Conservation (phyloP, 345 rosid genomes). For the Mallotus nudiflorus region DNA sequence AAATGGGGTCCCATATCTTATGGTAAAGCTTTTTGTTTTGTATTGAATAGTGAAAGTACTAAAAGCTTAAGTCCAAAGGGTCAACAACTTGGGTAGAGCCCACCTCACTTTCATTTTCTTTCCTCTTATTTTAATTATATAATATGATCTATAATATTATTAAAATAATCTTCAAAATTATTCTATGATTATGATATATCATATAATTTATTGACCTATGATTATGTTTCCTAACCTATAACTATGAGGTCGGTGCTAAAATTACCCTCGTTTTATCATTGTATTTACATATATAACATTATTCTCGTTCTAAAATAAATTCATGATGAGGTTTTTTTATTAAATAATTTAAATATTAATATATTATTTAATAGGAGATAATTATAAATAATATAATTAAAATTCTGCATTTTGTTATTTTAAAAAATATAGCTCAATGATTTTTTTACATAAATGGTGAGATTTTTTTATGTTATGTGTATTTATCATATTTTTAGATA, state of each 20-base stretch:
- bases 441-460: no score
- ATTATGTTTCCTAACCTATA: not conserved
- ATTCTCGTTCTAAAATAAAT: no score
- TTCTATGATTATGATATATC: not conserved
- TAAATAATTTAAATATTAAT: no score
- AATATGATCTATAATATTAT: not conserved
- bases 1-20: constrained; percentile 10
- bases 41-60: not conserved
- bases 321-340: no score
- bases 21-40: constrained; percentile 21
- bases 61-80: constrained; percentile 1
- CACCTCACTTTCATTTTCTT: not conserved
- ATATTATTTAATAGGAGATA: no score
- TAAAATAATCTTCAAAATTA: not conserved
- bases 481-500: no score
- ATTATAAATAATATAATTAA: no score
- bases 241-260: not conserved
- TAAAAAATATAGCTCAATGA: no score
- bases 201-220: not conserved
- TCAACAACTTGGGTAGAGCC: constrained; percentile 11
- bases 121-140: not conserved
- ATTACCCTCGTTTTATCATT: no score
- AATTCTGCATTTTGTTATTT: no score
- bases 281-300: no score
- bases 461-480: no score